Evolutionary conservation across 2,329 filamentous ascomycete genomes (phyloP), one percentile per base, ranked within the genome.

Genomic region (Fusarium denticulatum): DNA sequence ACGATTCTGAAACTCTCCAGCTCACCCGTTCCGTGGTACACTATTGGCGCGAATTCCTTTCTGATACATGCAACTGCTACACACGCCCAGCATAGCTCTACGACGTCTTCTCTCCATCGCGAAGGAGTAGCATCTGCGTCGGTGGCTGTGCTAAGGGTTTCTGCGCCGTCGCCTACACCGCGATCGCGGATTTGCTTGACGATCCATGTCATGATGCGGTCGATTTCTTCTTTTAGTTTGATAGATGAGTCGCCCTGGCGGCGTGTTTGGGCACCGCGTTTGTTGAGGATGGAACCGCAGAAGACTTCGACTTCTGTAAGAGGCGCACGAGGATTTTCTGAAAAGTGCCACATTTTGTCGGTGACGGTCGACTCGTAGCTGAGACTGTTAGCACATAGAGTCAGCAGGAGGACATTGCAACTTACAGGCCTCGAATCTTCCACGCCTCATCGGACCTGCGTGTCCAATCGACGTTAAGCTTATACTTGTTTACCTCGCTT

Each of bases 201-300:
- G 15, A 84, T 80, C 81, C 82, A 86, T 6, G 80, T 78, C 20
- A 85, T 80, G 47, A 87, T 82, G 14, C 84, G 82, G 47, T 87
- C 85, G 53, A 86, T 88, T 53, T 86, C 86, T 20, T 88, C 87
- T 60, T 84, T 86, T 26, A 90, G 82, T 72, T 86, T 86, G 52
- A 84, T 80, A 5, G 87, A 89, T 5, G 82, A 81, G 52, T 90
- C 88, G 6, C 87, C 84, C 71, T 89, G 86, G 6, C 86, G 84
- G 15, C 81, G 80, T 1, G 85, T 88, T 77, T 88, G 88, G 1
- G 81, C 73, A 1, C 87, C 87, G 0, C 78, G 80, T 68, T 84
- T 86, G 78, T 87, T 89, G 45, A 88, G 79, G n/a, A 90, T 85
- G n/a, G 83, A 85, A 14, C 88, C 88, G 30, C 87, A 87, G 60